phyloP scores from a whole-genome alignment of 192 early-diverging fungal species.

The Coemansia sp. region DNA sequence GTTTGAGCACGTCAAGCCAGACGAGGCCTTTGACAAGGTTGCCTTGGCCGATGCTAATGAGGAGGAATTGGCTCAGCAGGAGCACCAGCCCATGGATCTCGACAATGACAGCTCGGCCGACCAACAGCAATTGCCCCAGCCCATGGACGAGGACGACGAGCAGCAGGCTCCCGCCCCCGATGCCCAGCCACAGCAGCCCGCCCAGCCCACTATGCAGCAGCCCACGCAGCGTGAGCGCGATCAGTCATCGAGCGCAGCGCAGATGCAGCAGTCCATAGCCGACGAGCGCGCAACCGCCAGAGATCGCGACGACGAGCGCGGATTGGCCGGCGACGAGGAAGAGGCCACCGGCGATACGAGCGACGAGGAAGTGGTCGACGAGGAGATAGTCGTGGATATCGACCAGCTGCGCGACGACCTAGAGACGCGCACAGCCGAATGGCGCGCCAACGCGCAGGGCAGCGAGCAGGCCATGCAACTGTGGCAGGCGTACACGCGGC shows the following conservation, averaged over 20 bases:
- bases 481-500: constrained; percentile 85
- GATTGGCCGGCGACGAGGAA: constrained; percentile 48
- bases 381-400: constrained; percentile 45
- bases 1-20: constrained; percentile 66
- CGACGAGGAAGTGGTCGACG: constrained; percentile 30
- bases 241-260: constrained; percentile 21
- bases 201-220: constrained; percentile 12
- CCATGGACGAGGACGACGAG: constrained; percentile 30
- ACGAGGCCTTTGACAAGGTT: constrained; percentile 65
- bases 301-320: constrained; percentile 19
- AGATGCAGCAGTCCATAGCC: constrained; percentile 45
- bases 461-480: constrained; percentile 60
- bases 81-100: constrained; percentile 63
- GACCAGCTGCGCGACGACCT: constrained; percentile 77
- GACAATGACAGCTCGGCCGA: constrained; percentile 57
- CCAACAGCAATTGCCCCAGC: constrained; percentile 46
- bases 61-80: constrained; percentile 50
- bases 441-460: constrained; percentile 63
- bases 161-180: constrained; percentile 6
- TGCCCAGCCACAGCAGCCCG: constrained; percentile 5
- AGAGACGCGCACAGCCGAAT: constrained; percentile 72
- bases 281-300: constrained; percentile 34
- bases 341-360: constrained; percentile 38
- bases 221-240: constrained; percentile 11
- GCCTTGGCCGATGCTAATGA: constrained; percentile 67